A percentile compares a stretch with the other conserved stretches of the same genome.
Conservation (phyloP, 1,284 basidiomycete species). For the Ganoderma boninense region DNA sequence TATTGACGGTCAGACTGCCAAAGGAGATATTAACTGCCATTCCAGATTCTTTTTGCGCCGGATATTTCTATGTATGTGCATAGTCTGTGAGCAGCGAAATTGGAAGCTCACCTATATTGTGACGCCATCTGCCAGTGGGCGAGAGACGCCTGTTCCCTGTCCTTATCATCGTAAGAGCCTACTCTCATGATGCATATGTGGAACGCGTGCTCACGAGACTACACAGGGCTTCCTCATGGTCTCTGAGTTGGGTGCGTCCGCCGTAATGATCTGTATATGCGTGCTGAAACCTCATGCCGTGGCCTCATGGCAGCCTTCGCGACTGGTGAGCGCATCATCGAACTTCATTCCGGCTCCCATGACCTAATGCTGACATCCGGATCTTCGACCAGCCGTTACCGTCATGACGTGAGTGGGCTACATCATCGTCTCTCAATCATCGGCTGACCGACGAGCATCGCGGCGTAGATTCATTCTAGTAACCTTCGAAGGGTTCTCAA, state of each 20-base stretch:
- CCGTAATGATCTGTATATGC: neutral
- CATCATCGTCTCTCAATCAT: neutral
- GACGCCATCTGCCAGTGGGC: neutral
- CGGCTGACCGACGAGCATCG: too few species aligned
- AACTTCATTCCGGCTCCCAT: neutral
- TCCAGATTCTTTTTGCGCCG: constrained; percentile 2
- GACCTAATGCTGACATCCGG: neutral
- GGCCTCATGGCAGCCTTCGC: neutral
- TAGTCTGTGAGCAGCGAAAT: too few species aligned
- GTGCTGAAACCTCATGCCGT: neutral
- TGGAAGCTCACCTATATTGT: neutral
- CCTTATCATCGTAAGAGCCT: neutral
- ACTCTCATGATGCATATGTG: too few species aligned
- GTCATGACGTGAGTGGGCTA: neutral
- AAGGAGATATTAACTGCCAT: neutral
- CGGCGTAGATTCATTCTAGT: neutral
- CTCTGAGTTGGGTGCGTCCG: neutral
- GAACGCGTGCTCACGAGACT: neutral
- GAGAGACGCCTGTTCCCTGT: neutral
- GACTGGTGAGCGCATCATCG: neutral
- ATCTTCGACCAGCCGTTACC: neutral
- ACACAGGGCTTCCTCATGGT: neutral
- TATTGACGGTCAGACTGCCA: too few species aligned
- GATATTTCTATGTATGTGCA: constrained; percentile 1
- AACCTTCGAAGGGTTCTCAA: neutral